Base-by-base conservation (phyloP, 768 basidiomycete species). In the Tricholoma terreum region DNA sequence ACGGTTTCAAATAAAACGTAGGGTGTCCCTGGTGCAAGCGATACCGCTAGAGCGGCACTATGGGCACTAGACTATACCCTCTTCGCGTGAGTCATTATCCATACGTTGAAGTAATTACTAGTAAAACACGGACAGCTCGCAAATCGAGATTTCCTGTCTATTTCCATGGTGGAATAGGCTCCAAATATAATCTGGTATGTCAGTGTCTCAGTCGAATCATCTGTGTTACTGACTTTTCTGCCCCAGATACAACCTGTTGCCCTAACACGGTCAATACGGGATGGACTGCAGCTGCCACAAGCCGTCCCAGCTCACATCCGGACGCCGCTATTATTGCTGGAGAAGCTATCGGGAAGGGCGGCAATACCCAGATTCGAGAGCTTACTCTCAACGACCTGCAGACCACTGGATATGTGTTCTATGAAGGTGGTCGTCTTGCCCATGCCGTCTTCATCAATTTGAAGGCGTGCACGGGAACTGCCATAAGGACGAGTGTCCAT, bases 151-250 rank as follows among this genome's bases (percentile, higher is more conserved):
- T 24, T 75, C 77, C 79, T 50, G 58, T 85, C 14, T 84, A 79
- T 70, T 86, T 86, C 75, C 86, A 89, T 63, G 75, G 84, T 55
- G 87, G 86, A 14, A 73, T 89, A 53, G 87, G 87, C 0, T 89
- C 78, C 71, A 89, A 89, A 69, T 89, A 88, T 63, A 84, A 82
- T 64, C 72, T 87, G 53, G 86, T 84, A 55, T 54, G 71, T 59
- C 52, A 6, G 6, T 21, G 22, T n/a, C 30, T 1, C 34, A 15
- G 12, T 14, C 17, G 27, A n/a, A 22, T 36, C 19, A 22, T 5
- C 17, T 10, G 10, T 15, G 14, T 24, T 6, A 43, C 52, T 40
- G 15, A 31, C 15, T 30, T 58, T 34, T 6, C 10, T 49, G 9
- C 30, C 42, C 4, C 51, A 88, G 87, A 78, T 90, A 49, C 87